phyloP scores from a whole-genome alignment of 805 yeast species.

The Ogataea kodamae region DNA sequence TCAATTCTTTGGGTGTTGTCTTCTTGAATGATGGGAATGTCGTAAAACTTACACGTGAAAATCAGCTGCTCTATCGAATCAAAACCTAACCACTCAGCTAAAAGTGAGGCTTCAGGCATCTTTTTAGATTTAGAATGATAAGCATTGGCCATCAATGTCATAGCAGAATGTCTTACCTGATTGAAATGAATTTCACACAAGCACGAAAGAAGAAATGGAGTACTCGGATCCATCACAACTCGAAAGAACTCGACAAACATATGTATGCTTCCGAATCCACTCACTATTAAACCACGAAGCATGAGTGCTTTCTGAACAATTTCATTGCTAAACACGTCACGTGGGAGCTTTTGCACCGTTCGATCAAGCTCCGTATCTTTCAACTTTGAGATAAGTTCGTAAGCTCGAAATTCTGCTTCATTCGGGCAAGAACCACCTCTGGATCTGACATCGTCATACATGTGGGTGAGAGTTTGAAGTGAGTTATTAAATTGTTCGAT shows the following conservation, averaged over 20 bases:
- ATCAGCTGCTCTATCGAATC: conserved; percentile 52
- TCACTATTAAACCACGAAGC: conserved; percentile 62
- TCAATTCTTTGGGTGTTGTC: conserved; percentile 35
- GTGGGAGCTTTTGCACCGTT: conserved; percentile 66
- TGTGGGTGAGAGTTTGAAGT: conserved; percentile 80
- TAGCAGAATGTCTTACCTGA: conserved; percentile 70
- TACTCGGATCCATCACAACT: conserved; percentile 41
- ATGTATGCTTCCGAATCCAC: conserved; percentile 61
- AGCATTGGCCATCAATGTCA: conserved; percentile 61
- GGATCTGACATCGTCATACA: conserved; percentile 75
- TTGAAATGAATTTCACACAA: conserved; percentile 76
- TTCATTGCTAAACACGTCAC: conserved; percentile 46
- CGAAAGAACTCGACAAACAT: conserved; percentile 64
- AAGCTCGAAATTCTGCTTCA: conserved; percentile 92
- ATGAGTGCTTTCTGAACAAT: conserved; percentile 68
- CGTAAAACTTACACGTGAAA: conserved; percentile 62
- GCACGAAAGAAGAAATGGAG: conserved; percentile 70
- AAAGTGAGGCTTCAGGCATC: conserved; percentile 42
- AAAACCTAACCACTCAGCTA: conserved; percentile 59
- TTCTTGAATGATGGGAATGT: conserved; percentile 41
- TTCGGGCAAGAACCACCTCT: conserved; percentile 68
- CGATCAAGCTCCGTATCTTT: conserved; percentile 84
- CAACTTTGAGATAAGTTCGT: conserved; percentile 72
- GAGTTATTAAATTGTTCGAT: conserved; percentile 91
- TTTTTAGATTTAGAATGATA: conserved; percentile 72